These are phyloP conservation scores for Purpureocillium takamizusanense DNA, from an alignment of 2,329 filamentous ascomycete species.

Conservation along the genomic window DNA sequence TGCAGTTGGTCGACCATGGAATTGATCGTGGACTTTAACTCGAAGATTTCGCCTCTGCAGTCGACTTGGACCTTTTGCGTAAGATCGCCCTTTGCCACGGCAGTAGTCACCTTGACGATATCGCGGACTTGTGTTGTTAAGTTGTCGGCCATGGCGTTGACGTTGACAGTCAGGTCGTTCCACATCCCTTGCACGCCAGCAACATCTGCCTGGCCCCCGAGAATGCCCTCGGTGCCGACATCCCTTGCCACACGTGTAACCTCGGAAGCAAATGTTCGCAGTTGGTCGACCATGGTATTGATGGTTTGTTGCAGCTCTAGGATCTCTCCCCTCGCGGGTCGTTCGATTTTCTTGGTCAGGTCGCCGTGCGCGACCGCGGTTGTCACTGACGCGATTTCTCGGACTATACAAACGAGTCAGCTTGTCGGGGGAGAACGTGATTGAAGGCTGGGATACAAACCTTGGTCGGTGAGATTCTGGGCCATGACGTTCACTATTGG, in stretches of 20 bases:
- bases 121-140: conserved; percentile 85
- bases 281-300: conserved; percentile 82
- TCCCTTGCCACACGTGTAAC: conserved; percentile 76
- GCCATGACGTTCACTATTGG: conserved; percentile 69
- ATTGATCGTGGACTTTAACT: conserved; percentile 96
- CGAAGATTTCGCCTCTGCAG: conserved; percentile 83
- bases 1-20: conserved; percentile 97
- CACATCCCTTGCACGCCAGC: conserved; percentile 80
- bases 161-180: conserved; percentile 79
- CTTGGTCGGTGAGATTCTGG: conserved; percentile 70
- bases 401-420: conserved; percentile 36
- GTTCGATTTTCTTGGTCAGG: conserved; percentile 74
- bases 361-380: conserved; percentile 77
- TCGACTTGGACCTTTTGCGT: conserved; percentile 94
- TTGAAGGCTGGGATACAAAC: conserved; percentile 18
- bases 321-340: conserved; percentile 73
- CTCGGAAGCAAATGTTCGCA: conserved; percentile 75
- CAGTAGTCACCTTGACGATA: conserved; percentile 74
- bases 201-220: conserved; percentile 75
- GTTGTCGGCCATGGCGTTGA: conserved; percentile 83
- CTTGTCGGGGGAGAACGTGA: no score
- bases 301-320: conserved; percentile 76
- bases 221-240: conserved; percentile 74
- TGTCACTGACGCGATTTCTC: conserved; percentile 76
- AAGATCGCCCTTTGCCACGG: conserved; percentile 73